Conservation (phyloP, 2,329 filamentous ascomycete species). For the Pseudofabraea citricarpa region DNA sequence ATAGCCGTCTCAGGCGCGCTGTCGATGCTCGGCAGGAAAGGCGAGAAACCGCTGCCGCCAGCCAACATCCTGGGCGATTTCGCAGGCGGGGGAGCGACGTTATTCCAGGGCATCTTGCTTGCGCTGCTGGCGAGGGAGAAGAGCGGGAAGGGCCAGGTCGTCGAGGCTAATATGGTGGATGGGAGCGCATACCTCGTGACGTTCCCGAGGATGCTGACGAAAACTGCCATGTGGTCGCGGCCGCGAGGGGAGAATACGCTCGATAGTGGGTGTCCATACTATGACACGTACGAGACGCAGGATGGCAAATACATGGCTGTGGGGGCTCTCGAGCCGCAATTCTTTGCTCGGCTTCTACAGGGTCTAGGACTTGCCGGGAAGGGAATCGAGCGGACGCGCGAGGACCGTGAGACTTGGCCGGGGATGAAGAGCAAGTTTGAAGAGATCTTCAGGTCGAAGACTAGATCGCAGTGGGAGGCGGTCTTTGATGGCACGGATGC, state of each 20-base stretch:
- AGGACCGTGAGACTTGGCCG: slow-evolving; percentile 63
- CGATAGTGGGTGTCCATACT: slow-evolving; percentile 83
- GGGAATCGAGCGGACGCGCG: slow-evolving; percentile 46
- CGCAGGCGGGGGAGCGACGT: slow-evolving; percentile 77
- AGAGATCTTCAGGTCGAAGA: slow-evolving; percentile 61
- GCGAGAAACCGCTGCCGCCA: slow-evolving; percentile 70
- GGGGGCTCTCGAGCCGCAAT: slow-evolving; percentile 85
- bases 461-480: slow-evolving; percentile 73
- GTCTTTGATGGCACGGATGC: slow-evolving; percentile 90
- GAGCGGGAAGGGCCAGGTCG: slow-evolving; percentile 74
- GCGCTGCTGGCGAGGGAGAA: slow-evolving; percentile 64
- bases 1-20: slow-evolving; percentile 82
- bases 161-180: slow-evolving; percentile 97
- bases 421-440: slow-evolving; percentile 58
- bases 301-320: slow-evolving; percentile 80
- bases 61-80: slow-evolving; percentile 87
- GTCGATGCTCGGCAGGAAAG: slow-evolving; percentile 65
- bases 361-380: slow-evolving; percentile 56
- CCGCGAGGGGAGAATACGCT: slow-evolving; percentile 72
- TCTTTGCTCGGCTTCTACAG: slow-evolving; percentile 65
- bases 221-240: slow-evolving; percentile 56
- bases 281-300: slow-evolving; percentile 81
- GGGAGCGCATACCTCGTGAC: slow-evolving; percentile 74
- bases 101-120: slow-evolving; percentile 77
- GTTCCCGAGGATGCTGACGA: slow-evolving; percentile 66